Evolutionary conservation across 352 stramenopile genomes (phyloP).

Genomic region (Thalassiosira livingstoniorum): DNA sequence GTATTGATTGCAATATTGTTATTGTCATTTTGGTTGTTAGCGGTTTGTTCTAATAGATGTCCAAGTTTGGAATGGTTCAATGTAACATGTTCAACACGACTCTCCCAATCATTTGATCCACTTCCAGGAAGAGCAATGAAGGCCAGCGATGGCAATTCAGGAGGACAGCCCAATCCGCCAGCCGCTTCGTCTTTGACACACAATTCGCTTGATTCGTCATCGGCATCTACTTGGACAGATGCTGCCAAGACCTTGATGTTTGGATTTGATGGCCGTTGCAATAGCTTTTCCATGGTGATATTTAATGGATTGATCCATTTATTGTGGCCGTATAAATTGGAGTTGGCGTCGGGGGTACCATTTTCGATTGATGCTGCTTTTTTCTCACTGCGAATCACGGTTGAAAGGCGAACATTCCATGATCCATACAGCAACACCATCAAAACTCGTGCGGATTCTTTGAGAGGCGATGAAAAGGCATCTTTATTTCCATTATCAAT

Average conservation of each 20-base stretch:
- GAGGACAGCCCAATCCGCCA: constrained; percentile 30
- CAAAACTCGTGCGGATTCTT: constrained; percentile 1
- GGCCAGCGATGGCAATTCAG: constrained; percentile 44
- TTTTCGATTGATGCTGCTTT: too few species aligned
- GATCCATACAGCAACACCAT: constrained; percentile 49
- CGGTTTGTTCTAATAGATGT: constrained; percentile 12
- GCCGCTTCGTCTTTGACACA: constrained; percentile 19
- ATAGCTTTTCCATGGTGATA: not conserved
- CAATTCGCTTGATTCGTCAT: constrained; percentile 48
- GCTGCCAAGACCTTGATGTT: not conserved
- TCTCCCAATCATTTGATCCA: not conserved
- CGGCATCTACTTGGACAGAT: constrained; percentile 40
- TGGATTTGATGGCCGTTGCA: not conserved
- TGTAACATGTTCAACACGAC: constrained; percentile 33
- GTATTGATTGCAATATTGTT: not conserved
- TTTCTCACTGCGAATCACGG: not conserved
- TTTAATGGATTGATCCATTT: not conserved
- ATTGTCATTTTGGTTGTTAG: not conserved
- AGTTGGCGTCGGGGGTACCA: too few species aligned
- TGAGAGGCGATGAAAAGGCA: not conserved
- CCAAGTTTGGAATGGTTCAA: constrained; percentile 22
- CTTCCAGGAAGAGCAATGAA: constrained; percentile 23
- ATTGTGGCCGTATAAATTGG: not conserved
- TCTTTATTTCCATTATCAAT: not conserved
- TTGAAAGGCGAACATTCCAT: constrained; percentile 39